These are phyloP conservation scores for Phytophthora meadii DNA, from an alignment of 352 stramenopile species.

Conservation along the genomic window DNA sequence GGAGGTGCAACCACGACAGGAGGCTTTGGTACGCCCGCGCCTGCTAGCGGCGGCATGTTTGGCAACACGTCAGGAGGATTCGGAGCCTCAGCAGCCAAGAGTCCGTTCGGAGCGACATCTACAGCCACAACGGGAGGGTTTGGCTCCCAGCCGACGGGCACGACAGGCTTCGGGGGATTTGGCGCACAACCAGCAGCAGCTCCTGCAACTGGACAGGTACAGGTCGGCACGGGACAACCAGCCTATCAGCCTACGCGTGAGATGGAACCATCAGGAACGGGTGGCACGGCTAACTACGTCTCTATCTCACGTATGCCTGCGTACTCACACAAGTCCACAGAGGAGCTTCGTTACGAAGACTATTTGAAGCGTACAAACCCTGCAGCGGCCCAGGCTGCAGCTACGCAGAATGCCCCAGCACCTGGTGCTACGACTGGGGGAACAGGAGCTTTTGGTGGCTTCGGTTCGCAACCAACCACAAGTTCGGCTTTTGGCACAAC, in stretches of 20 bases:
- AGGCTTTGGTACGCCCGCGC: conserved; percentile 47
- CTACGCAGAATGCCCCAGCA: conserved; percentile 53
- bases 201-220: conserved; percentile 32
- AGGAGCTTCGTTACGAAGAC: conserved; percentile 83
- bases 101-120: conserved; percentile 49
- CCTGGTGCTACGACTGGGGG: conserved; percentile 41
- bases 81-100: conserved; percentile 50
- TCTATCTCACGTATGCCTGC: conserved; percentile 75
- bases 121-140: conserved; percentile 54
- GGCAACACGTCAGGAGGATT: conserved; percentile 44
- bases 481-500: conserved; percentile 55
- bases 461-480: conserved; percentile 34
- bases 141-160: conserved; percentile 42
- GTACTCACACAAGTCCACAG: conserved; percentile 77
- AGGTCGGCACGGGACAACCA: conserved; percentile 78
- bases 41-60: conserved; percentile 53
- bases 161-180: conserved; percentile 50
- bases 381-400: conserved; percentile 47
- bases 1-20: conserved; percentile 35
- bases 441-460: conserved; percentile 54
- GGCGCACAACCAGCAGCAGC: conserved; percentile 35
- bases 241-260: conserved; percentile 75
- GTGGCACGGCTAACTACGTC: conserved; percentile 64
- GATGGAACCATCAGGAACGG: conserved; percentile 64
- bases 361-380: conserved; percentile 82